phyloP scores from a whole-genome alignment of 805 yeast species.

The Wickerhamomyces sydowiorum region DNA sequence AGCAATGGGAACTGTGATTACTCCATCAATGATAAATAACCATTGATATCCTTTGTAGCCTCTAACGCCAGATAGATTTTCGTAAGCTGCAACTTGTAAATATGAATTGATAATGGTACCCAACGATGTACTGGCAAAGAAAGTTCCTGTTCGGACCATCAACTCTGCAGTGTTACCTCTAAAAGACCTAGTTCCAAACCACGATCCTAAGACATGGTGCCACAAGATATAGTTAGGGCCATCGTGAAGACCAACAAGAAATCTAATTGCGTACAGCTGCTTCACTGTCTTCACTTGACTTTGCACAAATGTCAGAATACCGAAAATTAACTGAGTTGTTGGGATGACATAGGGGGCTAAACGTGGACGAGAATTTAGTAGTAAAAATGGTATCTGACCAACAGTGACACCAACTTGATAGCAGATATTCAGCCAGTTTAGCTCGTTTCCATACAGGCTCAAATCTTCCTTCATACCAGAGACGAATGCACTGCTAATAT shows the following conservation, averaged over 20 bases:
- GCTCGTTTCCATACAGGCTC: slow-evolving; percentile 50
- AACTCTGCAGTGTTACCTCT: neutral
- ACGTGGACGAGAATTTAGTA: neutral
- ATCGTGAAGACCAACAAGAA: slow-evolving; percentile 60
- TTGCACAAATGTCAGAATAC: slow-evolving; percentile 48
- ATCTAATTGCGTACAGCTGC: slow-evolving; percentile 51
- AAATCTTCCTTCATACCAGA: slow-evolving; percentile 52
- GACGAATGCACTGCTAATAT: slow-evolving; percentile 57
- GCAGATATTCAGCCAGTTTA: neutral
- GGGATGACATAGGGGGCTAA: neutral
- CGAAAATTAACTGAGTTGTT: slow-evolving; percentile 10
- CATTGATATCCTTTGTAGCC: slow-evolving; percentile 64
- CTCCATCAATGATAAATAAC: slow-evolving; percentile 62
- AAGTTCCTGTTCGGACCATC: neutral
- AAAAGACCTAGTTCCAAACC: neutral
- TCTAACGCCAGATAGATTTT: slow-evolving; percentile 27
- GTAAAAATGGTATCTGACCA: neutral
- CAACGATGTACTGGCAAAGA: neutral
- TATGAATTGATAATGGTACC: neutral
- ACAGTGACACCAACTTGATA: neutral
- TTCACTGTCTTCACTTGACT: slow-evolving; percentile 38
- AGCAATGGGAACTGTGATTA: slow-evolving; percentile 42
- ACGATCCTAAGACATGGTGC: slow-evolving; percentile 1
- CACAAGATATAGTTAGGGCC: slow-evolving; percentile 51
- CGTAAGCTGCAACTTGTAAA: slow-evolving; percentile 10